Evolutionary conservation across 2,329 filamentous ascomycete genomes (phyloP).

Genomic region (Microdochium trichocladiopsis): DNA sequence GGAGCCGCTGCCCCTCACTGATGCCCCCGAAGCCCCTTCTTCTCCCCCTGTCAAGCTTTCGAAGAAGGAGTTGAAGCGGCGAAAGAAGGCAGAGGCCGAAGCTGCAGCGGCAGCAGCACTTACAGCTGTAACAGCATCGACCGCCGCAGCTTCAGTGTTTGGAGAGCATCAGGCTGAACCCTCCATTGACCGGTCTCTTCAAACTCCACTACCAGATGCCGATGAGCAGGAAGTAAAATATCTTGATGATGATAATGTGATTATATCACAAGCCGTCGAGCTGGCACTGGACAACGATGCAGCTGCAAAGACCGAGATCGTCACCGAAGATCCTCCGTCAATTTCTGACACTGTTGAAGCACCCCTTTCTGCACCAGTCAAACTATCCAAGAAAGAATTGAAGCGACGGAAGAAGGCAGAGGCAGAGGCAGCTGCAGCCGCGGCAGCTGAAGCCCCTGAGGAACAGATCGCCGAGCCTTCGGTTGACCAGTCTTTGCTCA

Average conservation of each 20-base stretch:
- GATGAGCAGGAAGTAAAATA: neutral
- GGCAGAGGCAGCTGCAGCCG: neutral
- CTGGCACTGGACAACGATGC: neutral
- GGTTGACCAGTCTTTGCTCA: neutral
- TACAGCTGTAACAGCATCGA: no score
- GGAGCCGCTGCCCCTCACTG: no score
- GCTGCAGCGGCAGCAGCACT: slow-evolving; percentile 4
- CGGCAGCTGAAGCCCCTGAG: neutral
- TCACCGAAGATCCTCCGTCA: no score
- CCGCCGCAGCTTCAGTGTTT: neutral
- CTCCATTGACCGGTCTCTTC: no score
- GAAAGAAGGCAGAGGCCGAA: slow-evolving; percentile 6
- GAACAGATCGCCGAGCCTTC: neutral
- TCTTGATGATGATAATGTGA: slow-evolving; percentile 1
- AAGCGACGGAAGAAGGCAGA: slow-evolving; percentile 8
- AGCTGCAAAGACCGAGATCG: no score
- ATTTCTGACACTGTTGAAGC: no score
- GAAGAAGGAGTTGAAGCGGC: slow-evolving; percentile 21
- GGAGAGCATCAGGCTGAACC: neutral
- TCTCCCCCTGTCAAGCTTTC: slow-evolving; percentile 11
- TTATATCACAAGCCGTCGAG: neutral
- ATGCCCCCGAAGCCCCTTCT: neutral
- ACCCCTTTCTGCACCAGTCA: slow-evolving; percentile 3
- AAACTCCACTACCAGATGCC: slow-evolving; percentile 1
- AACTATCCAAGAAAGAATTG: slow-evolving; percentile 23